phyloP scores from a whole-genome alignment of 371 early-diverging fungal species.

The Mortierella sp. region DNA sequence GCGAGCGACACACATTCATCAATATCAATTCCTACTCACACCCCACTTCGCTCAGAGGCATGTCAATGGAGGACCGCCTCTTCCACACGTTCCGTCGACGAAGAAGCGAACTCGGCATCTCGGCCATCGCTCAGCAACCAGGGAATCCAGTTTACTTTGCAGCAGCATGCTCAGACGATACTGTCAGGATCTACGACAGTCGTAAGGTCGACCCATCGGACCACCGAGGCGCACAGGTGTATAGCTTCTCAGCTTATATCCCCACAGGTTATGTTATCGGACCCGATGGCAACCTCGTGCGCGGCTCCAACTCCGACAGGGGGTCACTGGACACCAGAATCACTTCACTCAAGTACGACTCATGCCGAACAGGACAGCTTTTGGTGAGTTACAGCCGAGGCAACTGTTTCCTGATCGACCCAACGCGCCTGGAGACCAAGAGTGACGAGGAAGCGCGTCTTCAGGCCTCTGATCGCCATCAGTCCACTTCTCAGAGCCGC shows the following conservation, averaged over 20 bases:
- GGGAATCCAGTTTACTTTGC: slow-evolving; percentile 57
- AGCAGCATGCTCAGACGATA: slow-evolving; percentile 59
- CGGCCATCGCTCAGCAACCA: slow-evolving; percentile 57
- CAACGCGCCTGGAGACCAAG: slow-evolving; percentile 29
- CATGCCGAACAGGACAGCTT: slow-evolving; percentile 46
- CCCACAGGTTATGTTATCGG: slow-evolving; percentile 27
- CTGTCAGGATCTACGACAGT: slow-evolving; percentile 58
- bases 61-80: slow-evolving; percentile 16
- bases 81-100: slow-evolving; percentile 18
- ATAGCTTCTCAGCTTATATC: slow-evolving; percentile 54
- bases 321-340: slow-evolving; percentile 34
- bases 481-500: slow-evolving; percentile 6
- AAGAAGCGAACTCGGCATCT: slow-evolving; percentile 30
- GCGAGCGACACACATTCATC: slow-evolving; percentile 51
- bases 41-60: background rate
- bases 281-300: slow-evolving; percentile 21
- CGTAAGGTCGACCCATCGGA: slow-evolving; percentile 30
- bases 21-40: slow-evolving; percentile 39
- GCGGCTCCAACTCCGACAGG: slow-evolving; percentile 22
- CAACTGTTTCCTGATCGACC: slow-evolving; percentile 44
- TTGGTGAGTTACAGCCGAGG: slow-evolving; percentile 53
- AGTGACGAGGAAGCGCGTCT: slow-evolving; percentile 1
- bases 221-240: slow-evolving; percentile 55
- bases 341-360: slow-evolving; percentile 54
- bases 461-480: background rate